phyloP scores from a whole-genome alignment of 2,329 filamentous ascomycete genomes.

The Ceratocystis papillata region DNA sequence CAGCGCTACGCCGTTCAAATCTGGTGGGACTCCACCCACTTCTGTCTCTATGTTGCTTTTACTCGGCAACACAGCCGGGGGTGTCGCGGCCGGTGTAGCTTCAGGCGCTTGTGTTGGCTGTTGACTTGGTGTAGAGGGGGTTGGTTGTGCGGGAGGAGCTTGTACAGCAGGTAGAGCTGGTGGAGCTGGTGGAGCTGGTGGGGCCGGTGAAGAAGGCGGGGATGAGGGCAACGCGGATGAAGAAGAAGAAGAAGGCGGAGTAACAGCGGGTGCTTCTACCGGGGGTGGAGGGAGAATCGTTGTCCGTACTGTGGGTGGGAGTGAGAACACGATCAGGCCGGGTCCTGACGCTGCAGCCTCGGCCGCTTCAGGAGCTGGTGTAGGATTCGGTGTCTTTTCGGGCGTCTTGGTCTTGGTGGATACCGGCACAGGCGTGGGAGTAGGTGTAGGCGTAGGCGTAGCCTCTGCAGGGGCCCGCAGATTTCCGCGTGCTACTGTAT shows the following conservation, averaged over 20 bases:
- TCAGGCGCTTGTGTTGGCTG: conserved; percentile 13
- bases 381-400: background rate
- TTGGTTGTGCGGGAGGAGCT: conserved; percentile 25
- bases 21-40: conserved; percentile 28
- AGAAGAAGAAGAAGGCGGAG: background rate
- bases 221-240: background rate
- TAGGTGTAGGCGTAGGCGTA: background rate
- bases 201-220: background rate
- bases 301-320: background rate
- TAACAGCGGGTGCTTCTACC: background rate
- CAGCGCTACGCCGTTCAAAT: conserved; percentile 35
- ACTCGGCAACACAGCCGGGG: conserved; percentile 27
- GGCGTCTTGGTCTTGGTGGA: background rate
- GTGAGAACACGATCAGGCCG: background rate
- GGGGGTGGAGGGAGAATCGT: background rate
- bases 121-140: conserved; percentile 22
- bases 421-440: background rate
- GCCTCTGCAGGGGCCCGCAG: background rate
- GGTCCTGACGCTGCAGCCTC: background rate
- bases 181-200: conserved; percentile 2
- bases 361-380: background rate
- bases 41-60: conserved; percentile 15
- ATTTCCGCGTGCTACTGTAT: background rate
- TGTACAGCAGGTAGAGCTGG: conserved; percentile 11
- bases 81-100: conserved; percentile 24